Evolutionary conservation across 345 rosid genomes (phyloP).

Genomic region (Fremontodendron californicum): DNA sequence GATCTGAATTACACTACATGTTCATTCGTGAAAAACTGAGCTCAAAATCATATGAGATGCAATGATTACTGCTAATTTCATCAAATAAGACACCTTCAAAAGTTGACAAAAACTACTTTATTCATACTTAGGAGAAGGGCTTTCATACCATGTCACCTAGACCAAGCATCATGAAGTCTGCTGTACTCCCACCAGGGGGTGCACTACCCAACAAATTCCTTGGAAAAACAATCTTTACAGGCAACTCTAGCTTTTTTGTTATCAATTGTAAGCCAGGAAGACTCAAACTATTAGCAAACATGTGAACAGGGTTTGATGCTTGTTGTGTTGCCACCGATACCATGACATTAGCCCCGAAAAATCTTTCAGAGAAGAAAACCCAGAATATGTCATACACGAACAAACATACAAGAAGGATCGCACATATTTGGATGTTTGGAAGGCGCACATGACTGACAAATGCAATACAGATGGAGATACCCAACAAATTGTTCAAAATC

Average conservation of each 20-base stretch:
- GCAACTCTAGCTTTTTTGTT: constrained; percentile 90
- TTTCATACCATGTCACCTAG: constrained; percentile 93
- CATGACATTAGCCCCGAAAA: too few species aligned
- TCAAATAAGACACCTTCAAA: neutral
- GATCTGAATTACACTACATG: neutral
- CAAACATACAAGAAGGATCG: constrained; percentile 77
- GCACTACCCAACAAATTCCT: constrained; percentile 73
- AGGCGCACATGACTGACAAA: constrained; percentile 90
- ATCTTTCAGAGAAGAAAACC: constrained; percentile 98
- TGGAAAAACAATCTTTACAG: constrained; percentile 84
- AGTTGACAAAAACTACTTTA: neutral
- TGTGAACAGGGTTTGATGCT: constrained; percentile 92
- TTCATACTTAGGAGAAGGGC: constrained; percentile 7
- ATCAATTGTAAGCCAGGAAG: constrained; percentile 91
- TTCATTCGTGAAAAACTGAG: neutral
- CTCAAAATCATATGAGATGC: neutral
- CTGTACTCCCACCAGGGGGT: constrained; percentile 50
- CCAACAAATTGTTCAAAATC: constrained; percentile 84
- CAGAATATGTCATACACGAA: too few species aligned
- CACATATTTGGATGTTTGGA: constrained; percentile 86
- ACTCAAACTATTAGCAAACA: constrained; percentile 86
- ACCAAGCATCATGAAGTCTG: constrained; percentile 96
- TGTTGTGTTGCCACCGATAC: constrained; percentile 91
- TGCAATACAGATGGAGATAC: too few species aligned
- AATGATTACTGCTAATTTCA: neutral